Evolutionary conservation across 1,139 yeast species (phyloP).

Genomic region (Blastobotrys raffinosifermentans): DNA sequence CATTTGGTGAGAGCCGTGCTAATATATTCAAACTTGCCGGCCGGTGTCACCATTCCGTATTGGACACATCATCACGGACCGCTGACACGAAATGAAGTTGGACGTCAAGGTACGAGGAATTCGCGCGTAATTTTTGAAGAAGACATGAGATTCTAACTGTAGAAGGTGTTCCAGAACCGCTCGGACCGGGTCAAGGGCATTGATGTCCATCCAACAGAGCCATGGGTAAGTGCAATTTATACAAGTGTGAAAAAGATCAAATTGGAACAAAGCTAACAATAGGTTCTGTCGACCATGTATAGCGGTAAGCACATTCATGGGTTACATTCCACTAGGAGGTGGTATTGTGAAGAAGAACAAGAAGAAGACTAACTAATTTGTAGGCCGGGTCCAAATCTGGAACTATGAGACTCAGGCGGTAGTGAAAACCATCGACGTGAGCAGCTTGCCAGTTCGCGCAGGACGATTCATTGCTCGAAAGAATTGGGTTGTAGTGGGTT

Average conservation of each 20-base stretch:
- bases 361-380: constrained; percentile 79
- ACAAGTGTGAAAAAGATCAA: too few species aligned
- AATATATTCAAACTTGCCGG: too few species aligned
- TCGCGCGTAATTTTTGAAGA: too few species aligned
- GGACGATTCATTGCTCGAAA: constrained; percentile 93
- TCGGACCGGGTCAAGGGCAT: constrained; percentile 96
- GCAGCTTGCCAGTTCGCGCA: constrained; percentile 92
- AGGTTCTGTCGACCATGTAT: constrained; percentile 7
- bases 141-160: constrained; percentile 31
- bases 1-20: neutral
- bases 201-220: constrained; percentile 96
- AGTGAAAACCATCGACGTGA: constrained; percentile 73
- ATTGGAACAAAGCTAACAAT: too few species aligned
- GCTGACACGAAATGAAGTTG: constrained; percentile 19
- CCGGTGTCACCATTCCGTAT: too few species aligned
- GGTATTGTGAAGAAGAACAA: neutral
- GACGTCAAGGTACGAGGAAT: constrained; percentile 22
- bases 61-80: too few species aligned
- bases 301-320: constrained; percentile 8
- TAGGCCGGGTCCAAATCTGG: constrained; percentile 80
- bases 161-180: constrained; percentile 77
- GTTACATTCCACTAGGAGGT: neutral
- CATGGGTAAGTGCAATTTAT: constrained; percentile 54
- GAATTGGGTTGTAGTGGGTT: constrained; percentile 95
- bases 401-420: constrained; percentile 72